Conservation (phyloP, 2,329 filamentous ascomycete species). For the Hypoxylon rubiginosum region DNA sequence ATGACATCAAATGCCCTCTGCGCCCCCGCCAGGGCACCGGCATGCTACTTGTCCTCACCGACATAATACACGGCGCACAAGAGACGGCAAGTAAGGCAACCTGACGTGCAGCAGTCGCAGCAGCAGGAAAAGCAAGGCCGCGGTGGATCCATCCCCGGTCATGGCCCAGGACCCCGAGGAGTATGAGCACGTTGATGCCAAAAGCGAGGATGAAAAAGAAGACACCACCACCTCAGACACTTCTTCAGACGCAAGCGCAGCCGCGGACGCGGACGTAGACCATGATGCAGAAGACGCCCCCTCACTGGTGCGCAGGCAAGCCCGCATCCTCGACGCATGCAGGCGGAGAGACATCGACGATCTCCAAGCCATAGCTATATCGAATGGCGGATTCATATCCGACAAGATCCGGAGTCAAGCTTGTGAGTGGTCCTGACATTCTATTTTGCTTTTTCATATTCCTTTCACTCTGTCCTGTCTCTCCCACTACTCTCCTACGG, state of each 20-base stretch:
- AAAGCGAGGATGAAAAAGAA: slow-evolving; percentile 13
- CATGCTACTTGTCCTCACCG: slow-evolving; percentile 31
- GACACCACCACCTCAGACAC: background rate
- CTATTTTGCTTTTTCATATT: slow-evolving; percentile 7
- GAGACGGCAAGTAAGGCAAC: slow-evolving; percentile 39
- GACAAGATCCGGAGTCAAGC: slow-evolving; percentile 78
- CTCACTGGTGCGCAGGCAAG: slow-evolving; percentile 52
- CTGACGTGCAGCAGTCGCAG: slow-evolving; percentile 32
- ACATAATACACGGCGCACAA: slow-evolving; percentile 8
- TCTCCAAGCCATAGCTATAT: slow-evolving; percentile 71
- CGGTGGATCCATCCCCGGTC: slow-evolving; percentile 16
- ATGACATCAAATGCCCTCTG: slow-evolving; percentile 37
- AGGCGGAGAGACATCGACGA: slow-evolving; percentile 66
- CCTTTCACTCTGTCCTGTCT: slow-evolving; percentile 12
- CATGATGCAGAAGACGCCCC: slow-evolving; percentile 15
- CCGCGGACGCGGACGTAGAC: slow-evolving; percentile 15
- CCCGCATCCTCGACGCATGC: slow-evolving; percentile 72
- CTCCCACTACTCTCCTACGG: background rate
- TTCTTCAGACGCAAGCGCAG: background rate
- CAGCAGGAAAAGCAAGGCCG: slow-evolving; percentile 10
- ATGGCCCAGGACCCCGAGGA: slow-evolving; percentile 41
- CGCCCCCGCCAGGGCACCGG: slow-evolving; percentile 36
- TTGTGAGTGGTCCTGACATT: slow-evolving; percentile 71
- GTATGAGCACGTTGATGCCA: slow-evolving; percentile 37
- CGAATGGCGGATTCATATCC: slow-evolving; percentile 74